These are phyloP conservation scores for Stevia rebaudiana DNA, from an alignment of 140 eudicot species.

Conservation along the genomic window DNA sequence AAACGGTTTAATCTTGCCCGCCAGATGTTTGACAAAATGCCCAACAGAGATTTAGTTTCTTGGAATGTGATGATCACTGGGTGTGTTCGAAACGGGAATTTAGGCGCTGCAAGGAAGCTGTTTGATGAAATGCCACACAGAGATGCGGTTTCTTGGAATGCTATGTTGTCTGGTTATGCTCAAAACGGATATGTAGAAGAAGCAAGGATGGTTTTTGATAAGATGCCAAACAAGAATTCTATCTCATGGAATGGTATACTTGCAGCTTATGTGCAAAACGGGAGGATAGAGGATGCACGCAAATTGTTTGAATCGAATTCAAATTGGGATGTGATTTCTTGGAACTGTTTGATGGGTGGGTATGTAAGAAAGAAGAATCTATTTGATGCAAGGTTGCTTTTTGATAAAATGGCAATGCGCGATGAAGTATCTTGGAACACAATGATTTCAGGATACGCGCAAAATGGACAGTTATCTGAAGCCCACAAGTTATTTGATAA, in stretches of 20 bases:
- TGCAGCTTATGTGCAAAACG: constrained; percentile 62
- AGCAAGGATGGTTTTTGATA: constrained; percentile 42
- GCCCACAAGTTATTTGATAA: constrained; percentile 24
- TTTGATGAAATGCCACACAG: constrained; percentile 6
- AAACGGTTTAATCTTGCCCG: constrained; percentile 1
- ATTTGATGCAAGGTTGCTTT: constrained; percentile 50
- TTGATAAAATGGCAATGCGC: constrained; percentile 1
- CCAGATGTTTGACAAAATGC: constrained; percentile 17
- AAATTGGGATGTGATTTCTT: constrained; percentile 28
- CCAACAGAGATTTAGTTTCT: neutral
- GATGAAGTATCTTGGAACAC: constrained; percentile 14
- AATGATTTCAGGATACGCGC: constrained; percentile 3
- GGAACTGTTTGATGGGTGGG: constrained; percentile 20
- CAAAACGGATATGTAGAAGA: constrained; percentile 60
- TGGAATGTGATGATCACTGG: constrained; percentile 15
- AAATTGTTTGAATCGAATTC: constrained; percentile 46
- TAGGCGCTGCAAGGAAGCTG: neutral
- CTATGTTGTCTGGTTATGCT: constrained; percentile 36
- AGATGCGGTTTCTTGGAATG: constrained; percentile 14
- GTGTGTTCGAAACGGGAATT: constrained; percentile 1
- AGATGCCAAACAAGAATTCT: constrained; percentile 35
- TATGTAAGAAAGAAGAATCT: constrained; percentile 27
- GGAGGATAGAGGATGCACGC: constrained; percentile 61
- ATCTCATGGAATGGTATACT: constrained; percentile 75
- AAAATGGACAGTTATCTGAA: constrained; percentile 53